A percentile compares a stretch with the other conserved stretches of the same genome.
phyloP scores from a whole-genome alignment of 2,329 filamentous ascomycete genomes.

The Ophiocordyceps robertsii region DNA sequence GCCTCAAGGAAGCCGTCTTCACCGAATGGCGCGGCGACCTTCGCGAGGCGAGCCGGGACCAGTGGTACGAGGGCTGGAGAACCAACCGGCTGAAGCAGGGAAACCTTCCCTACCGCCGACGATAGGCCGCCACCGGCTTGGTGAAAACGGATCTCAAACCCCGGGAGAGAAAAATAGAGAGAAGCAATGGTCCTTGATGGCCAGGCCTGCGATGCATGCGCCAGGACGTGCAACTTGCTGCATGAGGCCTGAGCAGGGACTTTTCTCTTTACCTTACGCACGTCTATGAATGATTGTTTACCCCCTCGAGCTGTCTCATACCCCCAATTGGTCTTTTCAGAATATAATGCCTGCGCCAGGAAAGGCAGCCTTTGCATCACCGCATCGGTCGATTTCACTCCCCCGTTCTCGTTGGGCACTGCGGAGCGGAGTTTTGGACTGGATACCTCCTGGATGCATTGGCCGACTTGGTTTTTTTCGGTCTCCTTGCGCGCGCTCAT shows the following conservation, averaged over 20 bases:
- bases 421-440: neutral
- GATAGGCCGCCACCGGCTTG: slow-evolving; percentile 11
- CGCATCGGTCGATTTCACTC: neutral
- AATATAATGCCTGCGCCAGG: too few species aligned
- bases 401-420: slow-evolving; percentile 1
- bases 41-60: slow-evolving; percentile 76
- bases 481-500: neutral
- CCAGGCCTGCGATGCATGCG: too few species aligned
- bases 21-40: slow-evolving; percentile 85
- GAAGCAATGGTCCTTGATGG: too few species aligned
- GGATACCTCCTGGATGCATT: neutral
- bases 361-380: too few species aligned
- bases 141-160: neutral
- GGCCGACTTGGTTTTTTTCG: slow-evolving; percentile 1
- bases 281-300: too few species aligned
- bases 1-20: slow-evolving; percentile 85
- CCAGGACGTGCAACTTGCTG: neutral
- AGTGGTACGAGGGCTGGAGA: slow-evolving; percentile 95
- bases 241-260: neutral
- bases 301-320: too few species aligned
- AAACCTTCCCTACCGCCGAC: slow-evolving; percentile 23
- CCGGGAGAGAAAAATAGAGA: neutral
- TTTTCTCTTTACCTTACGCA: too few species aligned
- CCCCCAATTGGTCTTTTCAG: too few species aligned
- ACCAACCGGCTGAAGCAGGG: slow-evolving; percentile 52